Percentiles rank a stretch among this genome's conserved stretches.
Evolutionary conservation across 2,329 filamentous ascomycete genomes (phyloP).

Genomic region (Cercospora berteroae): DNA sequence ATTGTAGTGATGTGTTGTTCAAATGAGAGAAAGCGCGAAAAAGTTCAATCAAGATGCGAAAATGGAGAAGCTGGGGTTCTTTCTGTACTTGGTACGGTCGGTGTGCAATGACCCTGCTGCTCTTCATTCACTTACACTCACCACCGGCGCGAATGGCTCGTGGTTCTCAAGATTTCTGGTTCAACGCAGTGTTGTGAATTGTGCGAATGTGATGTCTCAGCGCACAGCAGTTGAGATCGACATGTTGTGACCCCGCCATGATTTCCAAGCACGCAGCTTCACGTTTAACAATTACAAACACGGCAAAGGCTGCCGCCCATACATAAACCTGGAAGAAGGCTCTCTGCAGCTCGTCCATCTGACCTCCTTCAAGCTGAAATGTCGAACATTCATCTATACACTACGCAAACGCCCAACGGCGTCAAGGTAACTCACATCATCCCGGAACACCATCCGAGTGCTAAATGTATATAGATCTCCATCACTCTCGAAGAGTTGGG

Average conservation of each 20-base stretch:
- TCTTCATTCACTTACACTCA: neutral
- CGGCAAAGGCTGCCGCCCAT: neutral
- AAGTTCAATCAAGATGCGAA: neutral
- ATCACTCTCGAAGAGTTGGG: constrained; percentile 84
- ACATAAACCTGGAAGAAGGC: neutral
- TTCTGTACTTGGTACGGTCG: neutral
- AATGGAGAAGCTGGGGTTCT: neutral
- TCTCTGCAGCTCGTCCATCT: neutral
- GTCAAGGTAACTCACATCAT: constrained; percentile 56
- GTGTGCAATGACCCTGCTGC: neutral
- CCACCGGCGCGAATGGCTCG: neutral
- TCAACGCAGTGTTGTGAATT: neutral
- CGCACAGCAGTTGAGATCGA: neutral
- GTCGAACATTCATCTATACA: constrained; percentile 72
- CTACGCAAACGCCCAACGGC: constrained; percentile 79
- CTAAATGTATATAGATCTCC: constrained; percentile 51
- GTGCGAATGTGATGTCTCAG: neutral
- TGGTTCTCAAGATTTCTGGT: neutral
- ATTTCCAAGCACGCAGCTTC: constrained; percentile 2
- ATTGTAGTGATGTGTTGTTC: neutral
- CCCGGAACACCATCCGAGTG: neutral
- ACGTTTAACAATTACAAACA: neutral
- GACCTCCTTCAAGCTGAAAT: neutral
- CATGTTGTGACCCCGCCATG: neutral
- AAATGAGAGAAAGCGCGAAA: neutral